Evolutionary conservation across 768 basidiomycete species (phyloP).

Genomic region (Kwoniella pini): DNA sequence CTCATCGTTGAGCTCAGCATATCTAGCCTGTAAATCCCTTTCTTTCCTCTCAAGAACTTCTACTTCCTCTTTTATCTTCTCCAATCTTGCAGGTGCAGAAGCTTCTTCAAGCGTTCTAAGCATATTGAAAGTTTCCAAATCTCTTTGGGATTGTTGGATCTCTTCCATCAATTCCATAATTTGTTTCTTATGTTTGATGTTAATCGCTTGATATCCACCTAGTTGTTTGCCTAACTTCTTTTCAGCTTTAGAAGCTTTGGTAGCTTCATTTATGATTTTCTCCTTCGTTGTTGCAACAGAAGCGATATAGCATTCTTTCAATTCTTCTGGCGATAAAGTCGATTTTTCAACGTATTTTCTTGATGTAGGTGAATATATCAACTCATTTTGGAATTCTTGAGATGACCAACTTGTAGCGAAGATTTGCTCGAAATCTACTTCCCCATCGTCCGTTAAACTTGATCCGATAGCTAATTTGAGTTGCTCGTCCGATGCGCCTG

Average conservation of each 20-base stretch:
- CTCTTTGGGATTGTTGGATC: constrained; percentile 66
- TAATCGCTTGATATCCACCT: constrained; percentile 86
- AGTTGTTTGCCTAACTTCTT: constrained; percentile 84
- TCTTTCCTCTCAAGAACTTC: constrained; percentile 76
- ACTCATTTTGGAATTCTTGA: constrained; percentile 58
- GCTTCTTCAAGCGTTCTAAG: constrained; percentile 72
- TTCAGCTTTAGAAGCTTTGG: constrained; percentile 78
- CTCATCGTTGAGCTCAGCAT: constrained; percentile 78
- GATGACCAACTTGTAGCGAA: constrained; percentile 70
- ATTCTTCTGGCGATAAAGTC: constrained; percentile 45
- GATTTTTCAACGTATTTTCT: constrained; percentile 69
- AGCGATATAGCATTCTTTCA: constrained; percentile 64
- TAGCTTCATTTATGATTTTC: constrained; percentile 75
- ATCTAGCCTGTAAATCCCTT: constrained; percentile 72
- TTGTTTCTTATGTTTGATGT: constrained; percentile 60
- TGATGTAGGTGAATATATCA: constrained; percentile 65
- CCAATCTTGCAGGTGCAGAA: constrained; percentile 74
- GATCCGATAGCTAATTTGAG: constrained; percentile 73
- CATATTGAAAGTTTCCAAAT: constrained; percentile 75
- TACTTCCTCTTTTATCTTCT: constrained; percentile 82
- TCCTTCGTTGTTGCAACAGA: constrained; percentile 68
- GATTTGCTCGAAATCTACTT: constrained; percentile 57
- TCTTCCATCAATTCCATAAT: constrained; percentile 60
- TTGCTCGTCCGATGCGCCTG: constrained; percentile 75
- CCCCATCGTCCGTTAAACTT: constrained; percentile 64